Conservation (phyloP, 768 basidiomycete genomes). For the Coprinopsis sp. region DNA sequence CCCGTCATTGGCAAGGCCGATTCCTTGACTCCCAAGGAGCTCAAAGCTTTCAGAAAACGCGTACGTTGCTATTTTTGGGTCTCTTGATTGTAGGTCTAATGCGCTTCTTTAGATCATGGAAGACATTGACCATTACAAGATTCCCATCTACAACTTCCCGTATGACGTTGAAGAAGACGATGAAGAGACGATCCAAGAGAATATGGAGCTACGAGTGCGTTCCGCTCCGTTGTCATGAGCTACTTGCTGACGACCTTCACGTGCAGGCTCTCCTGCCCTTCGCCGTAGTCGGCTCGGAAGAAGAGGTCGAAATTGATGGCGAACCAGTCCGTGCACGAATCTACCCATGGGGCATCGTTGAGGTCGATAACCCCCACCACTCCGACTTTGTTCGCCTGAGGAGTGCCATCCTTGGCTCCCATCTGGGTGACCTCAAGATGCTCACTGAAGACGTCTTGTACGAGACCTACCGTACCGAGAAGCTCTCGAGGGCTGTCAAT, state of each 20-base stretch:
- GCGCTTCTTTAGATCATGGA: slow-evolving; percentile 67
- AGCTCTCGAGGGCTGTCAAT: slow-evolving; percentile 67
- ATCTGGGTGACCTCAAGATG: slow-evolving; percentile 80
- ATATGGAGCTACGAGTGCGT: slow-evolving; percentile 77
- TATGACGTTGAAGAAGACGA: slow-evolving; percentile 94
- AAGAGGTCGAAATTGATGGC: slow-evolving; percentile 78
- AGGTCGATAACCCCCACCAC: slow-evolving; percentile 89
- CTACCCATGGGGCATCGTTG: slow-evolving; percentile 91
- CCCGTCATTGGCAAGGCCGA: slow-evolving; percentile 88
- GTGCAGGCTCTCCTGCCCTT: slow-evolving; percentile 78
- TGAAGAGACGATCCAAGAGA: slow-evolving; percentile 86
- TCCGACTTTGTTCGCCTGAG: slow-evolving; percentile 80
- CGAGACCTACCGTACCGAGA: slow-evolving; percentile 88
- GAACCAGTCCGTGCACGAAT: slow-evolving; percentile 74
- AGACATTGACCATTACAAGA: slow-evolving; percentile 85
- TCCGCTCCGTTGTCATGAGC: neutral
- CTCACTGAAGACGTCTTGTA: slow-evolving; percentile 81
- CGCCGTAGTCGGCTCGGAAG: slow-evolving; percentile 84
- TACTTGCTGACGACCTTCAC: neutral
- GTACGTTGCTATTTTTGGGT: slow-evolving; percentile 32
- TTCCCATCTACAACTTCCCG: slow-evolving; percentile 92
- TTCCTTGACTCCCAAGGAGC: slow-evolving; percentile 76
- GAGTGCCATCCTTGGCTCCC: slow-evolving; percentile 73
- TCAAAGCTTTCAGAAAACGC: slow-evolving; percentile 81
- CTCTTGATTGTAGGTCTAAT: too few relatives aligned